These are phyloP conservation scores for Alopecurus myosuroides DNA, from an alignment of 176 grass and related monocot species.

Conservation along the genomic window DNA sequence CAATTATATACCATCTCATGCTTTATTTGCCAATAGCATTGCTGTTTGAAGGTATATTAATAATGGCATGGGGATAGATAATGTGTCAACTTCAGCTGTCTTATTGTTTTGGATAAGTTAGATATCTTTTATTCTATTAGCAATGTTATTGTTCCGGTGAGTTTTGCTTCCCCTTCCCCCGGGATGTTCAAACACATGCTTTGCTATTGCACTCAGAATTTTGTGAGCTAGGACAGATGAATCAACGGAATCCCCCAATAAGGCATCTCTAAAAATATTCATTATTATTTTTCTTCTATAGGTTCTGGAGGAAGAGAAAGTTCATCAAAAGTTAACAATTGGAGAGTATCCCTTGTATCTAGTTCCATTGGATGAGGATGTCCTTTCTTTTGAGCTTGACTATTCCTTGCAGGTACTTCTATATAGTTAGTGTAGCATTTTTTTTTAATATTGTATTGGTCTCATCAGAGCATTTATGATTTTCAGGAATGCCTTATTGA, in stretches of 20 bases:
- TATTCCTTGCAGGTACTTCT: conserved; percentile 73
- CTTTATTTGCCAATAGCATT: neutral
- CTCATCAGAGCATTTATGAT: neutral
- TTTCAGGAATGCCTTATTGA: conserved; percentile 73
- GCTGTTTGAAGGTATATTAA: neutral
- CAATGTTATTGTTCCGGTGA: neutral
- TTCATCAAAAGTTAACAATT: conserved; percentile 66
- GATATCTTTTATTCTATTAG: neutral
- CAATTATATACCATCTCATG: neutral
- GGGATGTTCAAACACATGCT: neutral
- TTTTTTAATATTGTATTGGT: too few species aligned
- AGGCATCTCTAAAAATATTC: neutral
- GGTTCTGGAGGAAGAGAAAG: conserved; percentile 88
- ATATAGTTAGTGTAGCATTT: too few species aligned
- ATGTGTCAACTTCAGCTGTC: neutral
- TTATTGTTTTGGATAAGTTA: neutral
- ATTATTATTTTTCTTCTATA: conserved; percentile 28
- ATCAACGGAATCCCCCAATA: neutral
- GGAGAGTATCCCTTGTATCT: conserved; percentile 84
- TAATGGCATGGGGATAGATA: neutral
- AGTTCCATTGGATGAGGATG: conserved; percentile 84
- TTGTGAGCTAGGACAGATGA: neutral
- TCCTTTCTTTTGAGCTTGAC: conserved; percentile 86
- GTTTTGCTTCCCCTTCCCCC: neutral
- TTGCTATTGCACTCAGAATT: neutral